Base-by-base conservation (phyloP, 2,329 filamentous ascomycete genomes). In the Trichophyton mentagrophytes region DNA sequence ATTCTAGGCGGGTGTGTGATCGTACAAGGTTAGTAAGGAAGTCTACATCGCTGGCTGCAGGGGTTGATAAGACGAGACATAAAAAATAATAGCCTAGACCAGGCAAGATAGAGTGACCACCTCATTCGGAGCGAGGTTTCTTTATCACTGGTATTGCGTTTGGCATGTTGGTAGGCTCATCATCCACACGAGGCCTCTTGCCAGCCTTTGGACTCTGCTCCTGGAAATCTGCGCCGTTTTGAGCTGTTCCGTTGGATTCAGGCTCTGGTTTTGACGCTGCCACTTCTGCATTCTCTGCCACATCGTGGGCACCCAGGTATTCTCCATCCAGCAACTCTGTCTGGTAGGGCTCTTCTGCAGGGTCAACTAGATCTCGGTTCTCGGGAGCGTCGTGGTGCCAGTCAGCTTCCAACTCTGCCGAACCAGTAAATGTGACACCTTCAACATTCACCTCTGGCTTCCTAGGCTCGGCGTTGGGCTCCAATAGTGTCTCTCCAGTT, bases 241-340 rank as follows among this genome's bases (percentile, higher is more conserved):
- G 65, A 33, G n/a, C 13, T 17, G 13, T 36, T 6, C 15, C 51
- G 17, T 51, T 51, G 46, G 46, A 27, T 51, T 25, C 46, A 13
- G 22, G 20, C 20, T 55, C 51, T 15, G 17, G 27, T 5, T 38
- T 13, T 46, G 71, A 70, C 59, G 76, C 72, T 58, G 75, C 67
- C 55, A 79, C 74, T 36, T 66, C 67, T 9, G 70, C 66, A 27
- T 67, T 68, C 47, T 67, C 65, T 5, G 66, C 56, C 9, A 70
- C 61, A 27, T 71, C 67, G 36, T 69, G 65, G n/a, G 27, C 58
- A 17, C 67, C 66, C 7, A 68, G 25, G 11, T 58, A 27, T n/a
- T 53, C 15, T 27, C 44, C 49, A 49, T 64, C 53, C 7, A 60
- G 36, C 22, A 65, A 38, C 7, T 69, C 65, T 46, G 66, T 57